Evolutionary conservation across 106 monocot species (phyloP).

Genomic region (Allium sativum): DNA sequence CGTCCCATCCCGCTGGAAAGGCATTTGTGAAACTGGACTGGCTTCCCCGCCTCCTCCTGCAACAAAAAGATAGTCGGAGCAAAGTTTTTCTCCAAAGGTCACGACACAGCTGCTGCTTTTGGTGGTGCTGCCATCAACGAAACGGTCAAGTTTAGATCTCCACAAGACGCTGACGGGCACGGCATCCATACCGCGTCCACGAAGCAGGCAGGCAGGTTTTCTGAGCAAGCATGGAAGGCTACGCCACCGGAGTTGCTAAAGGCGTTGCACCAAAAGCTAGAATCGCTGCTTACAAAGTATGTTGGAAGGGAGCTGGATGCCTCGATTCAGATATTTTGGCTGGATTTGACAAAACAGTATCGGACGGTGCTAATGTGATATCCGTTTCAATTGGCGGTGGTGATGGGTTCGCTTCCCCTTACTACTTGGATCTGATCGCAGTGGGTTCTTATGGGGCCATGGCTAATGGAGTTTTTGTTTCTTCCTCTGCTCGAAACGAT

Average conservation of each 20-base stretch:
- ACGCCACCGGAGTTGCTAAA: conserved; percentile 85
- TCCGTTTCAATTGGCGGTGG: conserved; percentile 92
- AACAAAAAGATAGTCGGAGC: conserved; percentile 92
- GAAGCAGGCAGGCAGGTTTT: conserved; percentile 85
- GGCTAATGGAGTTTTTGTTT: conserved; percentile 60
- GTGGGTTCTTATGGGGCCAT: conserved; percentile 75
- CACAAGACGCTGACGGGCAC: conserved; percentile 90
- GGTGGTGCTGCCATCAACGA: conserved; percentile 45
- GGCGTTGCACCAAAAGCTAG: conserved; percentile 93
- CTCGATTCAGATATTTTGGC: conserved; percentile 98
- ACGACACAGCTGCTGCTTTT: conserved; percentile 38
- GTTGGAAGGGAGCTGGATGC: conserved; percentile 85
- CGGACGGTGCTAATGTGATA: conserved; percentile 87
- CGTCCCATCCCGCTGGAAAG: conserved; percentile 74
- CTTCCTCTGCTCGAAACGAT: conserved; percentile 87
- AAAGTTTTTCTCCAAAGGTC: conserved; percentile 70
- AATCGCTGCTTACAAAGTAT: conserved; percentile 81
- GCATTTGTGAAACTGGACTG: conserved; percentile 51
- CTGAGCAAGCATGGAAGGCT: conserved; percentile 63
- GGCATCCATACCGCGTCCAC: conserved; percentile 96
- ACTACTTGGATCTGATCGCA: conserved; percentile 92
- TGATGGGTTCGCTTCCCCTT: conserved; percentile 64
- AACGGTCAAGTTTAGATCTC: conserved; percentile 63
- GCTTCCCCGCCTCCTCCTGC: conserved; percentile 51
- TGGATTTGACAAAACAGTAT: conserved; percentile 77